These are phyloP conservation scores for Wickerhamiella bombiphila DNA, from an alignment of 805 yeast species.

Conservation along the genomic window DNA sequence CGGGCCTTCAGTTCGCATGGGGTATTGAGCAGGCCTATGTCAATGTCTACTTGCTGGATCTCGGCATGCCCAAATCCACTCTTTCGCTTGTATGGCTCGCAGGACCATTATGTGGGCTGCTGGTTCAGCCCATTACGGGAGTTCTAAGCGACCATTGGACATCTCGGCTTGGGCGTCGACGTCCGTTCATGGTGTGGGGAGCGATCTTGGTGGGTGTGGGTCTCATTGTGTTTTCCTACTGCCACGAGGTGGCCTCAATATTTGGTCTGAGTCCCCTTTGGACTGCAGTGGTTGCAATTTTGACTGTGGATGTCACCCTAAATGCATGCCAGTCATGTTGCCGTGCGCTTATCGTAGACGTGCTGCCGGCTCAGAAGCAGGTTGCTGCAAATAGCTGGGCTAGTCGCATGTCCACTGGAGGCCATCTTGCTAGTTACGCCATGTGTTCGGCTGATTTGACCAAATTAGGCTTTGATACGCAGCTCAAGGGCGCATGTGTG, in stretches of 20 bases:
- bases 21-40: slow-evolving; percentile 52
- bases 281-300: slow-evolving; percentile 28
- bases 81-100: slow-evolving; percentile 52
- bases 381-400: slow-evolving; percentile 53
- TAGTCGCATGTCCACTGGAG: slow-evolving; percentile 45
- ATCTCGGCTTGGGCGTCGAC: slow-evolving; percentile 32
- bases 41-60: slow-evolving; percentile 42
- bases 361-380: slow-evolving; percentile 43
- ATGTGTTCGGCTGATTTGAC: slow-evolving; percentile 36
- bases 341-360: slow-evolving; percentile 48
- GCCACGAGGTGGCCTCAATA: slow-evolving; percentile 28
- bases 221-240: slow-evolving; percentile 27
- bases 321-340: slow-evolving; percentile 46
- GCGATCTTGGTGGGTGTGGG: slow-evolving; percentile 34
- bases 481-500: slow-evolving; percentile 36
- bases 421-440: slow-evolving; percentile 43
- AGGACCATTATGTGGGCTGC: slow-evolving; percentile 48
- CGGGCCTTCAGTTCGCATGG: slow-evolving; percentile 53
- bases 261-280: slow-evolving; percentile 27
- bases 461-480: slow-evolving; percentile 32
- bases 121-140: slow-evolving; percentile 54
- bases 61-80: slow-evolving; percentile 44
- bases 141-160: slow-evolving; percentile 34
- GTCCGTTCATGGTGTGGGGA: slow-evolving; percentile 46
- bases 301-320: slow-evolving; percentile 44